These are phyloP conservation scores for Beauveria bassiana DNA, from an alignment of 2,329 filamentous ascomycete genomes.

Conservation along the genomic window DNA sequence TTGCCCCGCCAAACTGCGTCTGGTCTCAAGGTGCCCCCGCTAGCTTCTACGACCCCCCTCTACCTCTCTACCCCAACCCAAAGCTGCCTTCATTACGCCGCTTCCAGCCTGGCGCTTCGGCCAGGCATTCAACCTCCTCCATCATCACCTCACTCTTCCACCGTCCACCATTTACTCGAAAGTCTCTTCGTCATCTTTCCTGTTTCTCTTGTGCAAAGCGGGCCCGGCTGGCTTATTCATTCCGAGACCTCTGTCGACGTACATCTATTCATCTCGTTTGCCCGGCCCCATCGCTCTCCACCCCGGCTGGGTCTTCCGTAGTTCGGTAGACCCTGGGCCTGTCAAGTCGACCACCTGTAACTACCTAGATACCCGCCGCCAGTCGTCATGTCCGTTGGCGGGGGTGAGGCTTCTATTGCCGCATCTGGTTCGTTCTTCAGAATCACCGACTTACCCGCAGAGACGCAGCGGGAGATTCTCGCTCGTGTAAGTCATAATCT, in stretches of 20 bases:
- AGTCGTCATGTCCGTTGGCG: constrained; percentile 28
- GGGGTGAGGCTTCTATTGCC: constrained; percentile 20
- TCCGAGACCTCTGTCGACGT: background rate
- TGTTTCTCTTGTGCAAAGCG: background rate
- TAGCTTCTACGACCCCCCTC: background rate
- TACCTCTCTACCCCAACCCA: background rate
- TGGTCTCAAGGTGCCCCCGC: background rate
- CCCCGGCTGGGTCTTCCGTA: constrained; percentile 11
- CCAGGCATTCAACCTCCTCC: constrained; percentile 1
- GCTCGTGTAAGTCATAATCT: constrained; percentile 32
- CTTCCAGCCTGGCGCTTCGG: background rate
- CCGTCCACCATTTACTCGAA: background rate
- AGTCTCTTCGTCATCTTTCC: constrained; percentile 9
- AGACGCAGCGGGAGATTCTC: constrained; percentile 42
- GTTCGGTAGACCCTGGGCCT: constrained; percentile 1
- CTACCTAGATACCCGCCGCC: constrained; percentile 4
- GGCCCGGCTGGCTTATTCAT: no score
- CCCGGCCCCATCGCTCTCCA: background rate
- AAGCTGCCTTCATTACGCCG: constrained; percentile 6
- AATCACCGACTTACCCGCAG: constrained; percentile 37
- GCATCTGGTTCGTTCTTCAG: constrained; percentile 14
- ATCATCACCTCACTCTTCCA: background rate
- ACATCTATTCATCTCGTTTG: background rate
- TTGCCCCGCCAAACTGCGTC: constrained; percentile 3
- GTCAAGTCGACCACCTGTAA: background rate